Base-by-base conservation (phyloP, 2,329 filamentous ascomycete genomes). In the Endothia cerciana region DNA sequence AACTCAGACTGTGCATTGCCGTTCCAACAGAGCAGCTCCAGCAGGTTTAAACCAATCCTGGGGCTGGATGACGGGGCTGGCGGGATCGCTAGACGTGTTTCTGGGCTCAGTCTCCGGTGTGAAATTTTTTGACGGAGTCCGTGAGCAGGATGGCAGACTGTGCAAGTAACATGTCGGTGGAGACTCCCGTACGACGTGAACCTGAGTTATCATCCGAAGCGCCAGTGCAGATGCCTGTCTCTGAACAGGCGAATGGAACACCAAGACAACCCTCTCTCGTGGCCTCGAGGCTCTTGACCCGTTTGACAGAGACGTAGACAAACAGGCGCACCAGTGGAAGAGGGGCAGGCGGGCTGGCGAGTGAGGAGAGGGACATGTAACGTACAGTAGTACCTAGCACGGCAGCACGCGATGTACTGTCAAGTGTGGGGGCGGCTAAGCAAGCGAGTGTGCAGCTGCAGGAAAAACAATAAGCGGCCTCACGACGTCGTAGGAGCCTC, bases 361-460 rank as follows among this genome's bases (percentile, higher is more conserved):
- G 59, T 49, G 49, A 40, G 55, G 43, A 51, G 19, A 58, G 47
- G 43, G 36, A 15, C 33, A 36, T 22, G 45, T 30, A 47, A 58
- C 47, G 58, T 45, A 51, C 65, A 61, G 22, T 22, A 51, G 47
- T 51, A 28, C 22, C 47, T 63, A 19, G 19, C 36, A 56, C 28
- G 49, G 28, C 49, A 63, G 60, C 60, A 57, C 49, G 55, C 57
- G 60, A 56, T 38, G 62, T 63, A 62, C 55, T 58, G 55, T 58
- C 22, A 22, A 47, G 55, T 66, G 64, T 68, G 66, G 64, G 64
- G 66, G 66, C 66, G 57, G 66, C 66, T 75, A 72, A 71, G 49
- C 49, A 63, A 67, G 55, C 55, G 60, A 67, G 64, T 59, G 63
- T 68, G 57, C 57, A 47, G 57, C 66, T 68, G 62, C 62, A 65